Evolutionary conservation across 306 rosid genomes (phyloP), one percentile per base, ranked within the genome.

Genomic region (Trifolium repens): DNA sequence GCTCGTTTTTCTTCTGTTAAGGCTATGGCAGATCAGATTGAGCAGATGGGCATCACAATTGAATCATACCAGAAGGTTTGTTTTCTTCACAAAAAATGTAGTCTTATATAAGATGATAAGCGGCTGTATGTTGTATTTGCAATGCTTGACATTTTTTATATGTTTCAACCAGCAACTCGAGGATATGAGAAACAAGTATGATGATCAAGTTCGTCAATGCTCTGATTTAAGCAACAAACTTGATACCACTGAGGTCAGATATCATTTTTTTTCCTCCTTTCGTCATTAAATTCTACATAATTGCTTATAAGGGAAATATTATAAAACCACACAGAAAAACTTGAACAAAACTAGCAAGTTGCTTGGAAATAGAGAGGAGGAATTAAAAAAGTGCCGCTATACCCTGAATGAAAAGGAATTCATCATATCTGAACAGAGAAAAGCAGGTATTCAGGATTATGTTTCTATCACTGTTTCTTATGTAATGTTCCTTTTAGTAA

Each of bases 21-120:
- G 98, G 92, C 96, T 27, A 90, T 90, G 99, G 81, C 91, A 27
- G 98, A 96, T 39, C 97, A 96, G 84, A 90, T 96, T 82, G 98
- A 96, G 85, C 96, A 92, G 78, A 90, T 92, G 96, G 93, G 96
- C 46, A 13, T 85, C 44, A 76, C 83, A 40, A 49, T 88, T 64
- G 99, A 92, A 80, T 79, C 72, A 53, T 82, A 96, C 57, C 98
- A 92, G 71, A 96, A 92, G 98, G 99, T 96, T 74, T 74, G 77
- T 73, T 47, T 22, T 37, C 73, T 12, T 53, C 4, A 57, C 5
- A 14, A 19, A 61, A 1, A 3, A 27, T 69, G 2, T 14, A 26
- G 57, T 11, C 11, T 69, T 44, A 11, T 66, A 7, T 13, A 17
- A 13, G 55, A 30, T 32, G 19, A 43, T 40, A 6, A 4, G 55